Base-by-base conservation (phyloP, 257 asterid genomes). In the Solanum gracilifrons region DNA sequence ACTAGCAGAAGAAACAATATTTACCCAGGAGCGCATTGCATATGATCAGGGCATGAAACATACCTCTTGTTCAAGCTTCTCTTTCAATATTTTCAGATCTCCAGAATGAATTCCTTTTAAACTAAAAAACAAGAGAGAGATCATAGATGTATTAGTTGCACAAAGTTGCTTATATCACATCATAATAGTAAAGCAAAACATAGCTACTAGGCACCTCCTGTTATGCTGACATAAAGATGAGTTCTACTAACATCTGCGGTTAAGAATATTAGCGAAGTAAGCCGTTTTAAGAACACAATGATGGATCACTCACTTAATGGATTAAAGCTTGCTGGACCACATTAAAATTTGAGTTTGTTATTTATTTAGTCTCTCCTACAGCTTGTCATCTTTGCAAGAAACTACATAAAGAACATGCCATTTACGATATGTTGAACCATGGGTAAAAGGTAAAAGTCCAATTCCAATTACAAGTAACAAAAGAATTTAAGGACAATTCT, bases 51-150 rank as follows among this genome's bases (percentile, higher is more conserved):
- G 68, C 73, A 73, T 37, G 84, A 87, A 87, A 68, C 85, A 71
- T 89, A 95, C 98, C 98, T 96, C 99, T 87, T 93, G 95, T 73
- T 93, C 90, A 85, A 97, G 98, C 94, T 96, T 95, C 87, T 92
- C 97, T 89, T 95, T 96, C 87, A 97, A 91, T 90, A 74, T 90
- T 88, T 91, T 91, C 88, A 97, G 94, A 91, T 95, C 99, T 88
- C 86, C 93, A 1, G 89, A 13, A 83, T 87, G 94, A 84, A 97
- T 92, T 90, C 98, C 98, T 92, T 93, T 97, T 87, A 97, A 88
- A 91, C 98, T 97, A 95, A 88, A 92, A 88, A 29, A 35, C 86
- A 36, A 88, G 83, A 36, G 73, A 62, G 39, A 85, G n/a, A 15
- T 48, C 18, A 2, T 18, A 82, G 27, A 82, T 82, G 29, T 29